A percentile compares a stretch with the other conserved stretches of the same genome.
Evolutionary conservation across 345 rosid genomes (phyloP).

Genomic region (Pistacia vera): DNA sequence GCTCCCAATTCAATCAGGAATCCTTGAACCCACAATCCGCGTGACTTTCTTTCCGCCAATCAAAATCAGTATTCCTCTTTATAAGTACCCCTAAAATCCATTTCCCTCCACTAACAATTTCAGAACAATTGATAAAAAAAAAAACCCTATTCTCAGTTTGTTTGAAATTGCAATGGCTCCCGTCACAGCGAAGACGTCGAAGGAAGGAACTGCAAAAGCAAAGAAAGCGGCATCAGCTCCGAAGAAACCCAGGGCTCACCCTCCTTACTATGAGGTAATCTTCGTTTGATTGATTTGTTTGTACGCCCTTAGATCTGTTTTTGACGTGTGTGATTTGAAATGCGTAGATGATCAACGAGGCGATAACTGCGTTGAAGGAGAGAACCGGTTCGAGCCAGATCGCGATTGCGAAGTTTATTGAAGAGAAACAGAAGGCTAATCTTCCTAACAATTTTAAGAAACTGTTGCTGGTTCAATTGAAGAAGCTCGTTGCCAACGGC

Average conservation of each 20-base stretch:
- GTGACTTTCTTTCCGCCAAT: conserved; percentile 24
- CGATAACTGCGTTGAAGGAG: conserved; percentile 51
- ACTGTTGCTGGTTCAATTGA: conserved; percentile 42
- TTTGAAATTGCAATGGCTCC: conserved; percentile 19
- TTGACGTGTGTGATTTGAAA: neutral
- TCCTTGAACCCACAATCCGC: conserved; percentile 4
- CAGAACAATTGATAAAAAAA: neutral
- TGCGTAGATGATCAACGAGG: conserved; percentile 51
- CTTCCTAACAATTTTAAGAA: conserved; percentile 48
- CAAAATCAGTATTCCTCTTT: conserved; percentile 9
- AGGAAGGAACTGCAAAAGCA: conserved; percentile 9
- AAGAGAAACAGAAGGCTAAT: conserved; percentile 47
- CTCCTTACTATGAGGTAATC: conserved; percentile 45
- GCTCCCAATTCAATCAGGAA: conserved; percentile 9
- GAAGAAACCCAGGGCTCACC: conserved; percentile 36
- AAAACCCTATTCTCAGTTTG: neutral
- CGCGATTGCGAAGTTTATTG: conserved; percentile 55
- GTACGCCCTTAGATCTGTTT: neutral
- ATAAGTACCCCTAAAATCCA: neutral
- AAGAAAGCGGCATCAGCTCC: conserved; percentile 13
- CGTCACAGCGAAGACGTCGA: conserved; percentile 2
- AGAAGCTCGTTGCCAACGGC: conserved; percentile 44
- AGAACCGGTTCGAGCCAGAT: conserved; percentile 58
- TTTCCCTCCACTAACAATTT: neutral
- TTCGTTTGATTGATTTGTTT: neutral